Base-by-base conservation (phyloP, 2,329 filamentous ascomycete species). In the Lachnellula subtilissima region DNA sequence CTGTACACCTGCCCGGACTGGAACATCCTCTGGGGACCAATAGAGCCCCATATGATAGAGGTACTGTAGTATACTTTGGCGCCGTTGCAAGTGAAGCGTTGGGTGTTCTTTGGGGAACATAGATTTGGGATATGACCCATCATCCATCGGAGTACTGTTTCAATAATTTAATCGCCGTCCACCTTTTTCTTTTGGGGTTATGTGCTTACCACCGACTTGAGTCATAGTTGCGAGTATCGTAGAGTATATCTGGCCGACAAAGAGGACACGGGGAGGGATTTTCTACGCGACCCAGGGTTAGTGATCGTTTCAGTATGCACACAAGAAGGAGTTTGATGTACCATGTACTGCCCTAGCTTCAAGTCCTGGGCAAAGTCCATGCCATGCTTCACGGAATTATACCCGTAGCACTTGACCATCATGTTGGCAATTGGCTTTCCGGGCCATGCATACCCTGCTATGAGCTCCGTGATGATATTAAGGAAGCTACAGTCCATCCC, bases 321-420 rank as follows among this genome's bases (percentile, higher is more conserved):
- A 37, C 8, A 28, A 47, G 42, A 17, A 19, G 11, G 22, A 28
- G 48, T n/a, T 52, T 28, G 5, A 35, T 23, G 5, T 48, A 57
- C 55, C 85, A 89, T 86, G 72, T 88, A 88, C 69, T 87, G 84
- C 28, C 81, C 84, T 1, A 88, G 76, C 68, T 88, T 88, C 47
- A 60, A 32, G 42, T 60, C 58, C 17, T 55, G 53, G 17, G 51
- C 48, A 40, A 60, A 60, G 35, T 53, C 53, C 53, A 60, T 54
- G 15, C 53, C 58, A 11, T 60, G 58, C 25, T 53, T 76, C 80
- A 87, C 86, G 71, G 77, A 82, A 55, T 87, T 80, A 67, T 87
- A 87, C 50, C 84, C 84, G 65, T 86, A 89, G 59, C 84, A 87
- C 71, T 89, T 88, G 74, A 89, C 88, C 75, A 88, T 79, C 85